Percentiles rank a stretch among this genome's conserved stretches.
Evolutionary conservation across 129 eudicot species (phyloP).

Genomic region (Saussurea involucrata): DNA sequence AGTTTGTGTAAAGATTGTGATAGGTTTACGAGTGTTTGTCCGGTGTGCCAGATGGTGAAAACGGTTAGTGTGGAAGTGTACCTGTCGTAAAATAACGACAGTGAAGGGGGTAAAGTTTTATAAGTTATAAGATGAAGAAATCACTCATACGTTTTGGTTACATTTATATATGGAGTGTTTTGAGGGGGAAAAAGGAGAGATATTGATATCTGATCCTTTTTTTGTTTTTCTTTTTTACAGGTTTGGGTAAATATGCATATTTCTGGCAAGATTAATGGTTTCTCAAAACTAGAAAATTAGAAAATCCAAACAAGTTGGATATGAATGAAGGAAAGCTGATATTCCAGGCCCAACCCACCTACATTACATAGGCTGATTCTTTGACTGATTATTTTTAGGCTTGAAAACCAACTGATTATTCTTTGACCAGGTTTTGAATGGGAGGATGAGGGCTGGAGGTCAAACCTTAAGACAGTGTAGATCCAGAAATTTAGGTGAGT

Average conservation of each 20-base stretch:
- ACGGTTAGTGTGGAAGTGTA: constrained; percentile 79
- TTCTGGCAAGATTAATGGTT: background rate
- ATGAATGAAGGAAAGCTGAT: background rate
- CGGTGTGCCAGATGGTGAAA: constrained; percentile 72
- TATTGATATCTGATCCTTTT: background rate
- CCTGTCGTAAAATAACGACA: constrained; percentile 44
- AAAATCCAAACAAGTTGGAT: background rate
- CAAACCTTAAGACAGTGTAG: too few relatives aligned
- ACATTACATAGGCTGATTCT: too few relatives aligned
- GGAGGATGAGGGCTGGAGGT: too few relatives aligned
- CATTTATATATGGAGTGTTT: constrained; percentile 1
- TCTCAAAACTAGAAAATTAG: background rate
- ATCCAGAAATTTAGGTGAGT: too few relatives aligned
- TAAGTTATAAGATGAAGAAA: constrained; percentile 24
- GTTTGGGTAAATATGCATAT: background rate
- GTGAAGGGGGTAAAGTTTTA: constrained; percentile 8
- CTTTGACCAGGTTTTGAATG: too few relatives aligned
- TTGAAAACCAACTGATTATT: too few relatives aligned
- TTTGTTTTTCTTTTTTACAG: background rate
- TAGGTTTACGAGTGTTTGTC: constrained; percentile 57
- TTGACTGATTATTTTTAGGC: too few relatives aligned
- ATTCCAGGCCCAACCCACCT: too few relatives aligned
- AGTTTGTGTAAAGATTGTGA: constrained; percentile 93
- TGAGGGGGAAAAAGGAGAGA: background rate
- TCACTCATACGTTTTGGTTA: constrained; percentile 8